phyloP scores from a whole-genome alignment of 345 rosid genomes.

The Mallotus nudiflorus region DNA sequence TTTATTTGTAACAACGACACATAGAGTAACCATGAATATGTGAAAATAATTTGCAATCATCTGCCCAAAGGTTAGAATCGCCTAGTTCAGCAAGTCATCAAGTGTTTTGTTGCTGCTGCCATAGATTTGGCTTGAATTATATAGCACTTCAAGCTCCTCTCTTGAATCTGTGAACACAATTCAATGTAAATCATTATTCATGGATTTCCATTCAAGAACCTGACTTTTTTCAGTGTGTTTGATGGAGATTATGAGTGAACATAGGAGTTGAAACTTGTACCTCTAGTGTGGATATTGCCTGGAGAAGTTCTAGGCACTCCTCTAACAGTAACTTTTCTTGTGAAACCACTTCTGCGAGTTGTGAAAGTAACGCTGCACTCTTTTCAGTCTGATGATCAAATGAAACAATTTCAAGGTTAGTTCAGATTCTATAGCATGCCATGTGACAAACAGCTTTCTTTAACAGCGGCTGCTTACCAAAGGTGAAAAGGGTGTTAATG shows the following conservation, averaged over 20 bases:
- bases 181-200: background rate
- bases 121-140: slow-evolving; percentile 41
- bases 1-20: too few species aligned
- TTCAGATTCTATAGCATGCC: background rate
- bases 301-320: slow-evolving; percentile 57
- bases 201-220: too few species aligned
- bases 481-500: slow-evolving; percentile 32
- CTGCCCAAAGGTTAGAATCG: too few species aligned
- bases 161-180: slow-evolving; percentile 49
- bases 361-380: slow-evolving; percentile 39
- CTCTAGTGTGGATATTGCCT: slow-evolving; percentile 53
- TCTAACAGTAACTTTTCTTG: slow-evolving; percentile 66
- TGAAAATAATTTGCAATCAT: too few species aligned
- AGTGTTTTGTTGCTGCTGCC: slow-evolving; percentile 15
- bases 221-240: too few species aligned
- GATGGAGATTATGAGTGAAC: too few species aligned
- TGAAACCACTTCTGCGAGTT: slow-evolving; percentile 55
- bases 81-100: background rate
- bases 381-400: slow-evolving; percentile 43
- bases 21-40: too few species aligned
- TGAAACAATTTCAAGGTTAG: slow-evolving; percentile 6
- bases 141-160: slow-evolving; percentile 55
- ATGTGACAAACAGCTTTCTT: too few species aligned
- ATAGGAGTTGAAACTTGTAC: slow-evolving; percentile 18
- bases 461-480: slow-evolving; percentile 36